Conservation (phyloP, 306 rosid species). For the Castanospermum australe region DNA sequence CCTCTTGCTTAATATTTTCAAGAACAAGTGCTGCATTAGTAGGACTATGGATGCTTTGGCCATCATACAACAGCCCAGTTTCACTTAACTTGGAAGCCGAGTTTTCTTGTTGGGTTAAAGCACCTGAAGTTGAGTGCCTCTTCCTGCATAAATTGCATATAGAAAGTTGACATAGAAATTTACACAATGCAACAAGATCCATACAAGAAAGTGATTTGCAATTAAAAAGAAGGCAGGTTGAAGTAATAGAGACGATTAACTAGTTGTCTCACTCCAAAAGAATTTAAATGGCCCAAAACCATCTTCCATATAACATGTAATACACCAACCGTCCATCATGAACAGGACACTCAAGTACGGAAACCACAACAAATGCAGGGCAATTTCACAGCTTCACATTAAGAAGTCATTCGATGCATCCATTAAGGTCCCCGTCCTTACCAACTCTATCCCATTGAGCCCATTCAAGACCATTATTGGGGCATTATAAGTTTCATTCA, state of each 20-base stretch:
- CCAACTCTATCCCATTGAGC: not conserved
- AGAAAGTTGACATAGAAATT: not conserved
- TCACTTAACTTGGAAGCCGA: slow-evolving; percentile 62
- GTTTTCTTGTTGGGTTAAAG: slow-evolving; percentile 44
- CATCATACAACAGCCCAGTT: slow-evolving; percentile 65
- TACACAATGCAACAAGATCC: not conserved
- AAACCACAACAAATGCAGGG: not conserved
- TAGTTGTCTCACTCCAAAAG: slow-evolving; percentile 12
- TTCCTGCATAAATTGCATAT: slow-evolving; percentile 58
- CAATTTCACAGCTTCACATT: not conserved
- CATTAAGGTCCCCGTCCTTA: not conserved
- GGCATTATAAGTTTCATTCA: not conserved
- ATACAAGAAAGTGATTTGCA: not conserved
- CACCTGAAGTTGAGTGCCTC: slow-evolving; percentile 54
- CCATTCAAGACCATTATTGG: not conserved
- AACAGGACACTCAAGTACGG: not conserved
- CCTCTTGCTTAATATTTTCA: slow-evolving; percentile 83
- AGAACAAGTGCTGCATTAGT: slow-evolving; percentile 90
- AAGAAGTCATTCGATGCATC: not conserved
- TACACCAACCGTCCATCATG: not conserved
- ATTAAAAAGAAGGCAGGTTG: not conserved
- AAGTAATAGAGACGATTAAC: not conserved
- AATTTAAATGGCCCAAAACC: not conserved
- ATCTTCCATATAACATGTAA: slow-evolving; percentile 5
- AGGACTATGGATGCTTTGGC: slow-evolving; percentile 79